phyloP scores from a whole-genome alignment of 345 rosid genomes.

The Moricandia moricandioides region DNA sequence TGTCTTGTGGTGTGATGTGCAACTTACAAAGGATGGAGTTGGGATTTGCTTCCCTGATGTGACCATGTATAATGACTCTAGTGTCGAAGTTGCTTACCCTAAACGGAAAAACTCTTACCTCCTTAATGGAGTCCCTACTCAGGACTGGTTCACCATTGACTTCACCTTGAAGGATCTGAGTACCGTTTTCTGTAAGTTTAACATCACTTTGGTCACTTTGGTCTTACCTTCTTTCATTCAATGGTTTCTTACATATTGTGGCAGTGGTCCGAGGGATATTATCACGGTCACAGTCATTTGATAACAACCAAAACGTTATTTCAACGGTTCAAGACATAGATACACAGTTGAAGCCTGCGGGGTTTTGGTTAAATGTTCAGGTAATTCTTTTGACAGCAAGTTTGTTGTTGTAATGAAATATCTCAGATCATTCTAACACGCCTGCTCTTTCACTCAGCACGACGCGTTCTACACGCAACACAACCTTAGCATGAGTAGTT shows the following conservation, averaged over 20 bases:
- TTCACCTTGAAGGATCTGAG: slow-evolving; percentile 45
- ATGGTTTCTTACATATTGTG: background rate
- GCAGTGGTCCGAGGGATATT: slow-evolving; percentile 62
- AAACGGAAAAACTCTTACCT: slow-evolving; percentile 31
- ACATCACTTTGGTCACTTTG: background rate
- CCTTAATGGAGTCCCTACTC: slow-evolving; percentile 54
- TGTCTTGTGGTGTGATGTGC: slow-evolving; percentile 81
- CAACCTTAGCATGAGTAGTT: slow-evolving; percentile 70
- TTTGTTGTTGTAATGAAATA: background rate
- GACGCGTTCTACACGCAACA: slow-evolving; percentile 64
- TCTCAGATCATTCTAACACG: slow-evolving; percentile 12
- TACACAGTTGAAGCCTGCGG: slow-evolving; percentile 39
- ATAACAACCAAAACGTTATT: slow-evolving; percentile 34
- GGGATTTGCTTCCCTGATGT: slow-evolving; percentile 79
- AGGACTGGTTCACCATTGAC: slow-evolving; percentile 76
- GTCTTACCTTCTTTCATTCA: background rate
- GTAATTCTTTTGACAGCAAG: slow-evolving; percentile 37
- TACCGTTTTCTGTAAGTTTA: slow-evolving; percentile 49
- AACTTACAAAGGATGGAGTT: slow-evolving; percentile 67
- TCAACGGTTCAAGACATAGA: slow-evolving; percentile 47
- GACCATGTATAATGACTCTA: slow-evolving; percentile 50
- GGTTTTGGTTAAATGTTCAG: slow-evolving; percentile 86
- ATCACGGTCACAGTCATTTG: slow-evolving; percentile 54
- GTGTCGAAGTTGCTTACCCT: background rate
- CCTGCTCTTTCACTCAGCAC: slow-evolving; percentile 50